Conservation (phyloP, 108 stramenopile genomes). For the Nitzschia inconspicua region DNA sequence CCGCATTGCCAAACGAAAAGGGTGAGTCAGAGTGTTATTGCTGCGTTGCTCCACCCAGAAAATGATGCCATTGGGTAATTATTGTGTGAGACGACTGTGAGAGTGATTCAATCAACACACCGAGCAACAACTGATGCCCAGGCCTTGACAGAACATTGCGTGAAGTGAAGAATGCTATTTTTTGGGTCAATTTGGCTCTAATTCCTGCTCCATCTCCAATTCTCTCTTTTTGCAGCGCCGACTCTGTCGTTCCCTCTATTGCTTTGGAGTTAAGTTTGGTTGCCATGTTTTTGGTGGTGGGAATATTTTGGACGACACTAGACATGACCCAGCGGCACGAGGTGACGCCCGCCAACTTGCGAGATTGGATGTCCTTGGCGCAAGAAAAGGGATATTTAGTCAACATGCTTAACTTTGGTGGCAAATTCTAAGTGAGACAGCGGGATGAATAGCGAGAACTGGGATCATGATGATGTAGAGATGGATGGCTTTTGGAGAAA, state of each 20-base stretch:
- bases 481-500: too few relatives aligned
- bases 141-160: background rate
- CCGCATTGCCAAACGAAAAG: background rate
- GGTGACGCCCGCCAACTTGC: background rate
- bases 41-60: background rate
- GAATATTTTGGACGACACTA: conserved; percentile 5
- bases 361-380: background rate
- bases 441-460: too few relatives aligned
- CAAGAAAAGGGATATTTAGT: conserved; percentile 4
- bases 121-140: too few relatives aligned
- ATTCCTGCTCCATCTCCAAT: background rate
- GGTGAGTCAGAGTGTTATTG: background rate
- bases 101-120: too few relatives aligned
- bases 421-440: too few relatives aligned
- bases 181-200: background rate
- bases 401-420: too few relatives aligned
- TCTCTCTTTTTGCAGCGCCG: background rate
- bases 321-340: conserved; percentile 6
- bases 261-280: background rate
- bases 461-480: too few relatives aligned
- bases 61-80: background rate
- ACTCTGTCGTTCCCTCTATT: conserved; percentile 2
- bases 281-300: background rate
- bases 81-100: background rate
- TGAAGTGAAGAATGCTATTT: background rate